A percentile compares a stretch with the other conserved stretches of the same genome.
phyloP scores from a whole-genome alignment of 441 rosid genomes.

The Aquilaria agallochum region DNA sequence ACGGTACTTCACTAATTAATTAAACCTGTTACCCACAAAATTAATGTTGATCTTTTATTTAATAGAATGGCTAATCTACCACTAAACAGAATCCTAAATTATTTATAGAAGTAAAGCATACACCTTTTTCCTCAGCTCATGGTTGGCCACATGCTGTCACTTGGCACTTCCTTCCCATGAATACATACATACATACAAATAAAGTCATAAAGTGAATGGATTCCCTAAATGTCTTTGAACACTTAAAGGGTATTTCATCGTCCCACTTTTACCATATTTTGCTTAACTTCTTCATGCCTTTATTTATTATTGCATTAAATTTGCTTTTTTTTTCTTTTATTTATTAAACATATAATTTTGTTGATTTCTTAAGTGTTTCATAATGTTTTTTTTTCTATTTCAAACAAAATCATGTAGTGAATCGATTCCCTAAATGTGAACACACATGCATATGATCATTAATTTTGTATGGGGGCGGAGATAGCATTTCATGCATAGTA shows the following conservation, averaged over 20 bases:
- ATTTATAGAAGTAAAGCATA: background rate
- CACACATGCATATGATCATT: too few relatives aligned
- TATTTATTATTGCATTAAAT: background rate
- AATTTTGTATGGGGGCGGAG: too few relatives aligned
- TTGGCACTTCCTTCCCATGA: background rate
- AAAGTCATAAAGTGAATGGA: slow-evolving; percentile 19
- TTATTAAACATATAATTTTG: background rate
- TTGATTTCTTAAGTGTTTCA: too few relatives aligned
- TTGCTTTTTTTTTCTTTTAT: background rate
- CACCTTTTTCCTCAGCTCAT: slow-evolving; percentile 14
- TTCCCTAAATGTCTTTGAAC: background rate
- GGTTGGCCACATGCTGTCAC: slow-evolving; percentile 37
- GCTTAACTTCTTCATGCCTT: slow-evolving; percentile 11
- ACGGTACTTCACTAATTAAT: too few relatives aligned
- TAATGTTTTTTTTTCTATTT: too few relatives aligned
- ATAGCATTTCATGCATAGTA: too few relatives aligned
- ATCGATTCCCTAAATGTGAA: too few relatives aligned
- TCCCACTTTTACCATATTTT: background rate
- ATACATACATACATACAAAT: slow-evolving; percentile 10
- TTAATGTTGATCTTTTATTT: too few relatives aligned
- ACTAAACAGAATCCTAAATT: slow-evolving; percentile 10
- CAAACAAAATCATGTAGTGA: too few relatives aligned
- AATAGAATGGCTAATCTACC: background rate
- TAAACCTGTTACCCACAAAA: too few relatives aligned
- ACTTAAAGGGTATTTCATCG: slow-evolving; percentile 18